Evolutionary conservation across 192 early-diverging fungal species (phyloP).

Genomic region (Glomus cerebriforme): DNA sequence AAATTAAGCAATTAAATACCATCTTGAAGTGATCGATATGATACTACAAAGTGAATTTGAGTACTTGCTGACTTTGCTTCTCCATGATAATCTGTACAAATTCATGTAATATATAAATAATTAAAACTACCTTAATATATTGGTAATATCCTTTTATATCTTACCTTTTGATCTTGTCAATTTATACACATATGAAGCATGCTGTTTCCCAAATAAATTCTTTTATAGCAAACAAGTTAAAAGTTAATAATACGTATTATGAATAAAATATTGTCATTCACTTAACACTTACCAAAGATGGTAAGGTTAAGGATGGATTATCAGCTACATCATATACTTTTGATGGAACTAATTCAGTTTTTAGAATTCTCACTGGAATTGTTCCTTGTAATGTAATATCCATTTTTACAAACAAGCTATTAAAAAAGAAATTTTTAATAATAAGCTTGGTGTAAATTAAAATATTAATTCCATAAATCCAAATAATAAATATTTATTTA

Average conservation of each 20-base stretch:
- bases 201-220: slow-evolving; percentile 58
- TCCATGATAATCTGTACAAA: neutral
- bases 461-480: neutral
- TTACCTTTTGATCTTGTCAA: slow-evolving; percentile 49
- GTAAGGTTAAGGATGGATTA: slow-evolving; percentile 15
- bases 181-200: slow-evolving; percentile 59
- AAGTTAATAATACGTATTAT: neutral
- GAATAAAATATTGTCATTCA: neutral
- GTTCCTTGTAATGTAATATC: slow-evolving; percentile 37
- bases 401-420: slow-evolving; percentile 25
- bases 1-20: slow-evolving; percentile 37
- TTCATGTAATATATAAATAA: neutral
- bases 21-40: slow-evolving; percentile 49
- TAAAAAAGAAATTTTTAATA: slow-evolving; percentile 3
- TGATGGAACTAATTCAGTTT: slow-evolving; percentile 47
- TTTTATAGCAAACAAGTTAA: slow-evolving; percentile 18
- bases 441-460: no score
- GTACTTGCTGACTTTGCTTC: slow-evolving; percentile 25
- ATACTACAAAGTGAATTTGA: slow-evolving; percentile 56
- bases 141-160: neutral
- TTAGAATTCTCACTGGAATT: slow-evolving; percentile 53
- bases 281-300: slow-evolving; percentile 33
- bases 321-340: slow-evolving; percentile 46
- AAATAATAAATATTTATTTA: slow-evolving; percentile 33
- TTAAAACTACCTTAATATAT: neutral